Conservation (phyloP, 805 yeast genomes). For the Metschnikowia rubicola region DNA sequence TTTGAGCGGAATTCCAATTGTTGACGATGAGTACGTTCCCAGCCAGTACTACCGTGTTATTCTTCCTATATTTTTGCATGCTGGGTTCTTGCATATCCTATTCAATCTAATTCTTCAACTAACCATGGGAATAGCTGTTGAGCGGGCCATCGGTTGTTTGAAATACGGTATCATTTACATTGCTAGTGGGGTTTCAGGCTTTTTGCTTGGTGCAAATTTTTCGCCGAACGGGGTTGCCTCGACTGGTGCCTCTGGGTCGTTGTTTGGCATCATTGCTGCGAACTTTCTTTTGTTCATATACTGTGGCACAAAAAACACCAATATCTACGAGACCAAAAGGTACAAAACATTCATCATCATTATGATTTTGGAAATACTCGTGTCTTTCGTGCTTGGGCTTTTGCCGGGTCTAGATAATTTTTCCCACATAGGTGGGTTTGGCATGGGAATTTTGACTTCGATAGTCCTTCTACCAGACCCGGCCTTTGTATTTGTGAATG, state of each 20-base stretch:
- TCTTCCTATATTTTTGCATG: conserved; percentile 70
- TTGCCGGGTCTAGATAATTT: conserved; percentile 75
- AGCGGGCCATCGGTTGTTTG: conserved; percentile 51
- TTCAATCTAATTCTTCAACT: conserved; percentile 62
- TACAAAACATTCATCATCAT: conserved; percentile 45
- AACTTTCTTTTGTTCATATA: conserved; percentile 54
- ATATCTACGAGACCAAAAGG: conserved; percentile 41
- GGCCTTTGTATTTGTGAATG: conserved; percentile 39
- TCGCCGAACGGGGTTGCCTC: conserved; percentile 64
- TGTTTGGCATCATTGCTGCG: conserved; percentile 66
- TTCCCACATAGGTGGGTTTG: conserved; percentile 73
- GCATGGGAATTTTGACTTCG: conserved; percentile 53
- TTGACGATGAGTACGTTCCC: conserved; percentile 39
- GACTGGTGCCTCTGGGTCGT: conserved; percentile 69
- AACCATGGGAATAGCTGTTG: conserved; percentile 58
- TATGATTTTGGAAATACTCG: conserved; percentile 54
- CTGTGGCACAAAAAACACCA: conserved; percentile 49
- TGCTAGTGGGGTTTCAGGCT: conserved; percentile 63
- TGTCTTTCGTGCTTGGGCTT: conserved; percentile 60
- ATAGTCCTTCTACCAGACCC: conserved; percentile 56
- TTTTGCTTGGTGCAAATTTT: conserved; percentile 64
- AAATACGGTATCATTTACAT: conserved; percentile 55
- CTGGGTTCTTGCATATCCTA: conserved; percentile 66
- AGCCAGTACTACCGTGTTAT: conserved; percentile 68
- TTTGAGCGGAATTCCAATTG: conserved; percentile 43